These are phyloP conservation scores for Salix exigua DNA, from an alignment of 345 rosid species.

Conservation along the genomic window DNA sequence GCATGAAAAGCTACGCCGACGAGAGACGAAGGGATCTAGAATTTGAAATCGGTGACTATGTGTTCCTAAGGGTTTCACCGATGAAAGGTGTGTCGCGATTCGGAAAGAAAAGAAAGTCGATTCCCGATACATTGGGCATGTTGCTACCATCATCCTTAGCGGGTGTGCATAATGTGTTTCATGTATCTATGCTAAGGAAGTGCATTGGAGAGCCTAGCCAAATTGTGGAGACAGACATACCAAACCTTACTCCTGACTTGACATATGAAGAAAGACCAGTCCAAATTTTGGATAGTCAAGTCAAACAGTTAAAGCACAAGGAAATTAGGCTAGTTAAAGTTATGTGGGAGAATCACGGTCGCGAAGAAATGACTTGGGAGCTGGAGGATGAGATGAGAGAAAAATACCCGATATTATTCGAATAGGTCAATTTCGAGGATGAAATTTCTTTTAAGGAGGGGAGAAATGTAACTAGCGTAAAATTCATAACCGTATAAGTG, in stretches of 20 bases:
- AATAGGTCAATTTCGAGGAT: too few relatives aligned
- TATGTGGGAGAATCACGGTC: too few relatives aligned
- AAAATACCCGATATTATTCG: neutral
- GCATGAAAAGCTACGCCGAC: too few relatives aligned
- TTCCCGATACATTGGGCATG: neutral
- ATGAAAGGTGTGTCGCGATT: neutral
- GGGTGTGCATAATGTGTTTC: neutral
- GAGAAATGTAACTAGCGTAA: too few relatives aligned
- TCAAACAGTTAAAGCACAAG: too few relatives aligned
- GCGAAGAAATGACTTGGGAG: too few relatives aligned
- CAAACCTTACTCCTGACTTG: neutral
- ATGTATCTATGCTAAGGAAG: neutral
- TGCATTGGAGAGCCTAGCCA: neutral
- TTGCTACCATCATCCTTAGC: neutral
- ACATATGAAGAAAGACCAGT: neutral
- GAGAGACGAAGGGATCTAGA: too few relatives aligned
- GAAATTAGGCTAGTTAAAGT: too few relatives aligned
- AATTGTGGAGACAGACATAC: neutral
- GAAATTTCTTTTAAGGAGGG: too few relatives aligned
- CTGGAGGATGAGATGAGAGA: too few relatives aligned
- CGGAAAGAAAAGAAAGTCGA: neutral
- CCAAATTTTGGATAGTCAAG: too few relatives aligned
- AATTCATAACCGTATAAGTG: too few relatives aligned
- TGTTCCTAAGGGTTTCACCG: neutral
- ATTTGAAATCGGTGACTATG: neutral